Evolutionary conservation across 2,329 filamentous ascomycete species (phyloP), one percentile per base, ranked within the genome.

Genomic region (Fusarium temperatum): DNA sequence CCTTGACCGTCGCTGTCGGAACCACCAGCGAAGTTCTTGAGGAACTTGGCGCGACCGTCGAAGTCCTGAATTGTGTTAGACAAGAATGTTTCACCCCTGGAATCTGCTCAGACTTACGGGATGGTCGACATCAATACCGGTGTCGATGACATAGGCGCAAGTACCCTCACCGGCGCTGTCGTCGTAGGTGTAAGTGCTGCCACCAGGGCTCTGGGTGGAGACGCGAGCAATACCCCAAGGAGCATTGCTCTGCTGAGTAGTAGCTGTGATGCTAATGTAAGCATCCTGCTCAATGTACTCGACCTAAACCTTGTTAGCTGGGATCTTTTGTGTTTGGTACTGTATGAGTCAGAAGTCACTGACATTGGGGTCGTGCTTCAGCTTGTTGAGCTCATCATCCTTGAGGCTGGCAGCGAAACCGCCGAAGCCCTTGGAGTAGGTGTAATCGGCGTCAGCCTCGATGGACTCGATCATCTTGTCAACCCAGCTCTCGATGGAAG

Each of bases 81-180:
- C 39, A 54, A 67, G 54, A 24, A 4, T 18, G 22, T 10, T n/a
- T 14, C n/a, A 26, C 5, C 8, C 17, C 1, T 22, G 15, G 8
- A 32, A 39, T 10, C 26, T 15, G 54, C 4, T 6, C 3, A 50
- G 3, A 75, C 84, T 66, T 82, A 81, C 84, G 8, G 77, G 74
- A 70, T 86, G 84, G 12, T 77, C 77, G 22, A 78, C 57, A 36
- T 79, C 80, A 62, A 86, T 84, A 12, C 86, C 85, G 9, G 85
- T 85, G 72, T 87, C 86, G 48, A 87, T 82, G 45, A 87, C 79
- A 70, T 87, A 87, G 24, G 82, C 81, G 42, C 82, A 86, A 14
- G 83, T 83, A 13, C 82, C 84, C 51, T 78, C 76, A 13, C 84
- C 85, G 2, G 83, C 83, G n/a, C 74, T 81, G 11, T 78, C 75